Base-by-base conservation (phyloP, 345 rosid genomes). In the Mercurialis annua region DNA sequence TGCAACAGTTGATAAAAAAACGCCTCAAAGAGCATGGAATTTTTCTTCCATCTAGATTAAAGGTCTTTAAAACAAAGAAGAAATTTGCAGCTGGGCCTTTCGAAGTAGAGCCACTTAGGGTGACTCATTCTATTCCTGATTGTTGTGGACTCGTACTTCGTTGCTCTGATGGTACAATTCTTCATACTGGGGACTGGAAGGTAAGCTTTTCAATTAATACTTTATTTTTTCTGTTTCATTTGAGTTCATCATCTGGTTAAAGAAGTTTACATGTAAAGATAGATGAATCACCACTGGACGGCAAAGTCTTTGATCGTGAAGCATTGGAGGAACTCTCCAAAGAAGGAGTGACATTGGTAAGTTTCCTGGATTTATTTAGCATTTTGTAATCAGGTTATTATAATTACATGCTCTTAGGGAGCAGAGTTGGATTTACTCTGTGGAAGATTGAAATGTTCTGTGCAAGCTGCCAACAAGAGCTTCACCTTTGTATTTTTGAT, bases 161-260 rank as follows among this genome's bases (percentile, higher is more conserved):
- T 16, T 94, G 97, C 33, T 80, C 87, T 83, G 97, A 94, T 87
- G 99, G 99, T 77, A 91, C 87, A 67, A 89, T 94, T 81, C 89
- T 91, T 75, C 99, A 94, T 74, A 94, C 99, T 26, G 99, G 97
- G 67, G 99, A 94, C 78, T 94, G 99, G 99, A 94, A 94, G 92
- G 97, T 89, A 74, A 71, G 66, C 65, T 52, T 51, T 52, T 43
- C 52, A 43, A 42, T 76, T 20, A 42, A 33, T 54, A 12, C 1
- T 16, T 67, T 55, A 57, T 66, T 53, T 53, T 8, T 62, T 31
- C 46, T 17, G 55, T 10, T 61, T 66, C 69, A 34, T 10, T 52
- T 59, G 59, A 56, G 51, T 66, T 77, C 17, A 59, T 47, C 14
- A 64, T 69, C 62, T 71, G 60, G 60, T 74, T 67, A 72, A 71